These are phyloP conservation scores for Apiospora arundinis DNA, from an alignment of 2,329 filamentous ascomycete species.

Conservation along the genomic window DNA sequence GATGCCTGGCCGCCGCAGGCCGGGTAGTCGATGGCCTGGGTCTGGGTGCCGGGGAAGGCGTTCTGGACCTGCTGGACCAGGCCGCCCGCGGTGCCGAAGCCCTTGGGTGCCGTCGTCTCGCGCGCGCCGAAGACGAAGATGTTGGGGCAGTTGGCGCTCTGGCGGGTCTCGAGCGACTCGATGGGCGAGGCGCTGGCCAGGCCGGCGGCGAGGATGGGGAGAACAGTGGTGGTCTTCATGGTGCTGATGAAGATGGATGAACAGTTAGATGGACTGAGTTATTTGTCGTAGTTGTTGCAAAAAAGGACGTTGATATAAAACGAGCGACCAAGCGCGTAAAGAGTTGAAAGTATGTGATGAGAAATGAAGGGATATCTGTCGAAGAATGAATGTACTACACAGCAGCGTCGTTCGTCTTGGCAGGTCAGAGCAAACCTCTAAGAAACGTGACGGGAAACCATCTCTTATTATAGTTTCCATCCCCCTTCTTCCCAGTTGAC, in stretches of 20 bases:
- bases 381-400: constrained; percentile 19
- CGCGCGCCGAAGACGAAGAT: constrained; percentile 59
- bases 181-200: constrained; percentile 28
- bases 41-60: constrained; percentile 52
- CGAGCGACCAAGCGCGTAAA: constrained; percentile 10
- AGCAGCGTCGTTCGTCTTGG: constrained; percentile 8
- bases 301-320: neutral
- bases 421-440: neutral
- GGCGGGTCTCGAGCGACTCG: constrained; percentile 30
- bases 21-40: constrained; percentile 57
- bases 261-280: neutral
- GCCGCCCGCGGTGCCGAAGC: constrained; percentile 50
- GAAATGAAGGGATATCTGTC: constrained; percentile 7
- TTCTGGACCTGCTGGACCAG: constrained; percentile 53
- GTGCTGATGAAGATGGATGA: constrained; percentile 33
- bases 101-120: constrained; percentile 53
- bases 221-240: constrained; percentile 29
- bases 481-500: neutral
- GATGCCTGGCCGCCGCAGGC: constrained; percentile 63
- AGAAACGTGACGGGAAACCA: neutral
- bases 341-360: neutral
- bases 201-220: constrained; percentile 27
- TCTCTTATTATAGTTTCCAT: neutral
- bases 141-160: constrained; percentile 47
- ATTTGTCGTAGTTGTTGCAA: neutral